Base-by-base conservation (phyloP, 2,329 filamentous ascomycete species). In the Penicillium sp. region DNA sequence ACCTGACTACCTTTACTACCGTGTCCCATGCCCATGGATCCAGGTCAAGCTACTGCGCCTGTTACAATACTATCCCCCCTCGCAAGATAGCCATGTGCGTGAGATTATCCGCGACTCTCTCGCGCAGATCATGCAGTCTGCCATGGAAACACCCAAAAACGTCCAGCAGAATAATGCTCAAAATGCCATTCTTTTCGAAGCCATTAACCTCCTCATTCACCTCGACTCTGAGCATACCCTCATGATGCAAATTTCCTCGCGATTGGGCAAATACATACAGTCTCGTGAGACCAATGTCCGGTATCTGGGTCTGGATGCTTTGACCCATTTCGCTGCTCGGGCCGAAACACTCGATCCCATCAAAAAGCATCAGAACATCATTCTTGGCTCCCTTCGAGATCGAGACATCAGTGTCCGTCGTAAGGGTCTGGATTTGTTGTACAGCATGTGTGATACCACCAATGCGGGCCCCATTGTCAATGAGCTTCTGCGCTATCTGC, bases 131-230 rank as follows among this genome's bases (percentile, higher is more conserved):
- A 84, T 99, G 75, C 92, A 97, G 71, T 83, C 92, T 40, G 94
- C 95, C 1, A 89, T 96, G 82, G 94, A 98, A 73, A 89, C 92
- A 73, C 95, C 92, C 56, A 99, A 98, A 80, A 99, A 99, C 71
- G 95, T 99, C 16, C 95, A 99, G 78, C 95, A 99, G 75, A 99
- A 99, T 78, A 99, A 99, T 74, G 95, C 95, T 0, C 95, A 98
- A 73, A 99, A 99, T 73, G 95, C 95, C 0, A 93, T 99, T 14
- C 84, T 99, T 1, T 99, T 99, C 72, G 95, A 99, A 81, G 96
- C 95, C 26, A 99, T 99, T 77, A 97, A 99, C 74, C 86, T 99
- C 48, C 95, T 97, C 69, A 99, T 99, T 67, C 95, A 99, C 74
- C 85, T 99, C 26, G 95, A 98, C 70, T 97, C 93, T 0, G 95